These are phyloP conservation scores for Melampsora allii-populina DNA, from an alignment of 1,284 basidiomycete species.

Conservation along the genomic window DNA sequence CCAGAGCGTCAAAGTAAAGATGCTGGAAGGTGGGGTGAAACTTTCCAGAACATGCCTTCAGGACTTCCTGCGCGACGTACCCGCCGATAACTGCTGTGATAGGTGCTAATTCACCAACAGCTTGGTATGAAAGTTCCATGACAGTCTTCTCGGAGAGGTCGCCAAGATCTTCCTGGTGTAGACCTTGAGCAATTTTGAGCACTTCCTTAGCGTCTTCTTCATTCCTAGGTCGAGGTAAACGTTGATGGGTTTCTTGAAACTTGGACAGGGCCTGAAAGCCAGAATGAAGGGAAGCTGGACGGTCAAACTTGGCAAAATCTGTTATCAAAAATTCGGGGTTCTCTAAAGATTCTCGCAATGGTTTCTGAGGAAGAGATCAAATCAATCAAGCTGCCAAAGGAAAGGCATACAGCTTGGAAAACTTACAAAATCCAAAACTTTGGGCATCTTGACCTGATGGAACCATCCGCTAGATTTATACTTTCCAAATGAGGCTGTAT, in stretches of 20 bases:
- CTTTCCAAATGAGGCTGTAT: slow-evolving; percentile 71
- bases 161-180: slow-evolving; percentile 57
- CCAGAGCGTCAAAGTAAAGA: slow-evolving; percentile 96
- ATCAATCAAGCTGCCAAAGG: background rate
- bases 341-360: slow-evolving; percentile 77
- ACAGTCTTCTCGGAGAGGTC: slow-evolving; percentile 65
- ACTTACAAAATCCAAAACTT: slow-evolving; percentile 71
- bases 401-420: background rate
- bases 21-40: slow-evolving; percentile 96
- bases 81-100: slow-evolving; percentile 92
- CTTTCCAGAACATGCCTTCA: slow-evolving; percentile 97
- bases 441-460: slow-evolving; percentile 99
- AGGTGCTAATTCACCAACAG: slow-evolving; percentile 86
- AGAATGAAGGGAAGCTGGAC: slow-evolving; percentile 81
- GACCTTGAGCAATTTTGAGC: slow-evolving; percentile 71
- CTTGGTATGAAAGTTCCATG: slow-evolving; percentile 85
- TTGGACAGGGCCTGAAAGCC: slow-evolving; percentile 92
- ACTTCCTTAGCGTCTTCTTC: slow-evolving; percentile 72
- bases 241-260: slow-evolving; percentile 65
- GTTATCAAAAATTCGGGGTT: slow-evolving; percentile 88
- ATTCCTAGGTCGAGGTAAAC: slow-evolving; percentile 80
- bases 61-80: slow-evolving; percentile 95
- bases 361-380: slow-evolving; percentile 59
- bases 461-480: slow-evolving; percentile 93
- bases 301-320: slow-evolving; percentile 97